Percentiles rank a stretch among this genome's conserved stretches.
phyloP scores from a whole-genome alignment of 495 filamentous ascomycete species.

The Tuber microsphaerosporum region DNA sequence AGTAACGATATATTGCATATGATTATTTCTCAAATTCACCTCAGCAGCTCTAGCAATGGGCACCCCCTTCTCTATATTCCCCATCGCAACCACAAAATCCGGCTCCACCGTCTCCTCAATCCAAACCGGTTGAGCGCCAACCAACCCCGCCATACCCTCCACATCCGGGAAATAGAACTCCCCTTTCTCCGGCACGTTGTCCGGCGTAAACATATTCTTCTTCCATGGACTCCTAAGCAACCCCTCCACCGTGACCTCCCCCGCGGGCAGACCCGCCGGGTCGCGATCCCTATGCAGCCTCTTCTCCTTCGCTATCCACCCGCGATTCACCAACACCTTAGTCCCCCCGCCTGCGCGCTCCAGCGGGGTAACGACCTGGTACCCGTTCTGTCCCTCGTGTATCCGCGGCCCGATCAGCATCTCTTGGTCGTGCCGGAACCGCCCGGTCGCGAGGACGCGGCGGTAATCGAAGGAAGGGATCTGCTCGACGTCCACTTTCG shows the following conservation, averaged over 20 bases:
- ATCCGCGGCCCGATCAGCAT: slow-evolving; percentile 92
- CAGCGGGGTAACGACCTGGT: slow-evolving; percentile 80
- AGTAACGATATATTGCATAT: slow-evolving; percentile 96
- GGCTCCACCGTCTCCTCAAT: slow-evolving; percentile 90
- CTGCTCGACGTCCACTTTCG: slow-evolving; percentile 66
- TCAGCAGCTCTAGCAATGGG: slow-evolving; percentile 86
- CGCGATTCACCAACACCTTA: slow-evolving; percentile 75
- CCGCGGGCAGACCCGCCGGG: slow-evolving; percentile 53
- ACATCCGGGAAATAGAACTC: slow-evolving; percentile 96
- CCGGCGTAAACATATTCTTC: slow-evolving; percentile 95
- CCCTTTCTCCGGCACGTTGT: slow-evolving; percentile 69
- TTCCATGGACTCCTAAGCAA: slow-evolving; percentile 83
- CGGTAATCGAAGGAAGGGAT: slow-evolving; percentile 89
- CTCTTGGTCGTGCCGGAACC: slow-evolving; percentile 77
- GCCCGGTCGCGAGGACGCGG: slow-evolving; percentile 68
- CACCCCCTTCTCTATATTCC: slow-evolving; percentile 69
- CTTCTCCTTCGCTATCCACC: slow-evolving; percentile 75
- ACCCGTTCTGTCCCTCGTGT: slow-evolving; percentile 81
- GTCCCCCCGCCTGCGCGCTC: slow-evolving; percentile 57
- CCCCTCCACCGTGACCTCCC: slow-evolving; percentile 70
- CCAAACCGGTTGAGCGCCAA: slow-evolving; percentile 83
- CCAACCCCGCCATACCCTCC: slow-evolving; percentile 77
- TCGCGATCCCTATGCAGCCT: slow-evolving; percentile 56
- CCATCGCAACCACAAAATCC: slow-evolving; percentile 63
- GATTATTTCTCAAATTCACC: slow-evolving; percentile 91